Evolutionary conservation across 2,329 filamentous ascomycete genomes (phyloP), one percentile per base, ranked within the genome.

Genomic region (Scleromitrula shiraiana): DNA sequence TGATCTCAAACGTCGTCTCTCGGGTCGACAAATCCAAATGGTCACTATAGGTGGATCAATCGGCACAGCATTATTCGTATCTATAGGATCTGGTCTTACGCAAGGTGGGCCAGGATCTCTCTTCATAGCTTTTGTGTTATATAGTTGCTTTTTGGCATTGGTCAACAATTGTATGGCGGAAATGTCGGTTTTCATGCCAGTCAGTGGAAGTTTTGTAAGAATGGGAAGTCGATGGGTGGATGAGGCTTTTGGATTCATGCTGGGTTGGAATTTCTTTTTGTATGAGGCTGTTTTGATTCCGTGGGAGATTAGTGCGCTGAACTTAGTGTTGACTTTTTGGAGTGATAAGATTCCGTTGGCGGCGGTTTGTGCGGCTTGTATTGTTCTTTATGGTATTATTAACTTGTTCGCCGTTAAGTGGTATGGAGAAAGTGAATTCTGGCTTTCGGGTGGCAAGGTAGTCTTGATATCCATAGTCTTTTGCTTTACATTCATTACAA

Each of bases 391-490:
- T 55, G 77, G 68, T 59, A 58, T 68, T 36, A 69, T 85, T 57
- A 86, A 87, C 57, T 59, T 85, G 35, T 74, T 85, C 52, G 78
- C 78, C 24, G 80, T 85, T 29, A 73, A 77, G 53, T 79, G 69
- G 66, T 85, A 80, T 57, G 82, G 83, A 53, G 82, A 86, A 62
- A 77, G 82, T 9, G 85, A 90, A 60, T 90, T 90, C 58, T 82
- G 75, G 75, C 68, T 81, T 3, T 75, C 76, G 19, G 50, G 51
- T 20, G 58, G 58, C 2, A 60, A 60, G 40, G 41, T 60, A 5
- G 27, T 59, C 4, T 51, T 87, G 44, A 80, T 87, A 61, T 66
- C 50, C 26, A 57, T 59, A 46, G 35, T 60, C 10, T 59, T 60
- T 30, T 53, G 70, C 62, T 89, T 84, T 66, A 89, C 86, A n/a